Evolutionary conservation across 305 asterid genomes (phyloP).

Genomic region (Stenogyne calaminthoides): DNA sequence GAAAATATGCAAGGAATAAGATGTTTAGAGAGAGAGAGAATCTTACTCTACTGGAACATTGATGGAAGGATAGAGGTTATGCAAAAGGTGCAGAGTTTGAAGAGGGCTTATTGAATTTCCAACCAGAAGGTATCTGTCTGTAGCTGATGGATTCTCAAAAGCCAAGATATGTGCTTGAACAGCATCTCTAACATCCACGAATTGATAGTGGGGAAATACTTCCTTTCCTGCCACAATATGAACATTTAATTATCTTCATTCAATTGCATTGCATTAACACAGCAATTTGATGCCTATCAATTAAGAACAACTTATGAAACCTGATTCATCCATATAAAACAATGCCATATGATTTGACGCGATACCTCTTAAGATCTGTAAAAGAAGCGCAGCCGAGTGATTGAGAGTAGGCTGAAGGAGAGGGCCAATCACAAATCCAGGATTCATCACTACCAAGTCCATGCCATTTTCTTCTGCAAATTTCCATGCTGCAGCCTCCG

Average conservation of each 20-base stretch:
- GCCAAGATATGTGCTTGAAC: conserved; percentile 48
- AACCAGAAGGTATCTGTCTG: conserved; percentile 43
- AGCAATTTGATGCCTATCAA: background rate
- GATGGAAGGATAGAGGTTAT: conserved; percentile 41
- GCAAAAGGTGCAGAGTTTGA: conserved; percentile 25
- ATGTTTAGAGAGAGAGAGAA: no score
- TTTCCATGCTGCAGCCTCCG: conserved; percentile 45
- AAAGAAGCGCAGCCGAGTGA: conserved; percentile 7
- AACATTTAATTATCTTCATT: background rate
- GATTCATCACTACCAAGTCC: conserved; percentile 39
- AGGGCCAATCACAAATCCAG: conserved; percentile 42
- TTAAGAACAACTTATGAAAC: background rate
- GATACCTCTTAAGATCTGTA: conserved; percentile 26
- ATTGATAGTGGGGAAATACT: background rate
- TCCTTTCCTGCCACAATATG: background rate
- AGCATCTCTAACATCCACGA: conserved; percentile 57
- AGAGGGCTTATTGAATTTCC: conserved; percentile 19
- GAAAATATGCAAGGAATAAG: background rate
- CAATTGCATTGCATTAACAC: background rate
- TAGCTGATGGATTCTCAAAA: conserved; percentile 46
- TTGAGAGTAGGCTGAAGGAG: conserved; percentile 47
- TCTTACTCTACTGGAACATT: conserved; percentile 31
- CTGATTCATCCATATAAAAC: background rate
- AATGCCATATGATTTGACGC: background rate
- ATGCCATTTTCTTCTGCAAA: conserved; percentile 37